Evolutionary conservation across 2,329 filamentous ascomycete genomes (phyloP), one percentile per base, ranked within the genome.

Genomic region (Arthroderma sp.): DNA sequence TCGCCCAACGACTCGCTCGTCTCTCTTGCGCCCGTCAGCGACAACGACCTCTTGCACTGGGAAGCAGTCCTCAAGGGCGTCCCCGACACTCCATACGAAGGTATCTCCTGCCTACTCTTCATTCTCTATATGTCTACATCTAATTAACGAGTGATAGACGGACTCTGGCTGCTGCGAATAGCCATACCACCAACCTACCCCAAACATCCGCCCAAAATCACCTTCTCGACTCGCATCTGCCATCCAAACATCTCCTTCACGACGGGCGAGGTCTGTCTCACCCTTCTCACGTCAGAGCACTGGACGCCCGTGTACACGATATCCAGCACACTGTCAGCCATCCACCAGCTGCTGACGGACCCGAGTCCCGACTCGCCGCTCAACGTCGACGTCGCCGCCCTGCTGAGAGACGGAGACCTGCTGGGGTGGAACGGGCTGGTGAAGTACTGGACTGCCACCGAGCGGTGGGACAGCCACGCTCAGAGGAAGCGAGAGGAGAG

Each of bases 241-340:
- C 90, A 95, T 75, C 84, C 91, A 52, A 96, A 96, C 72, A 83
- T 86, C 49, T 75, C 80, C 61, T 83, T 82, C 68, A 75, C 77
- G 39, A 90, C 83, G 1, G 93, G 93, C 64, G 91, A 96, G 73
- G 93, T 98, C 68, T 98, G 93, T 71, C 82, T 97, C 28, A 93
- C 96, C 68, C 79, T 97, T 61, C 78, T 98, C 54, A 83, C 81
- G 60, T 77, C 75, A 0, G 73, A 76, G 67, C 80, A 85, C 17
- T 97, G 91, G 91, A 86, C 87, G 59, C 88, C 91, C 0, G 84
- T 88, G 17, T 93, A 95, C 71, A 91, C 85, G 41, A 79, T 97
- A 3, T 71, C 68, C 13, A 67, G 66, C n/a, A 76, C 73, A 1
- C 64, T 77, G 55, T 71, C 71, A 7, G 74, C 76, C 3, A 71